Evolutionary conservation across 108 stramenopile genomes (phyloP), one percentile per base, ranked within the genome.

Genomic region (Nitzschia sp.): DNA sequence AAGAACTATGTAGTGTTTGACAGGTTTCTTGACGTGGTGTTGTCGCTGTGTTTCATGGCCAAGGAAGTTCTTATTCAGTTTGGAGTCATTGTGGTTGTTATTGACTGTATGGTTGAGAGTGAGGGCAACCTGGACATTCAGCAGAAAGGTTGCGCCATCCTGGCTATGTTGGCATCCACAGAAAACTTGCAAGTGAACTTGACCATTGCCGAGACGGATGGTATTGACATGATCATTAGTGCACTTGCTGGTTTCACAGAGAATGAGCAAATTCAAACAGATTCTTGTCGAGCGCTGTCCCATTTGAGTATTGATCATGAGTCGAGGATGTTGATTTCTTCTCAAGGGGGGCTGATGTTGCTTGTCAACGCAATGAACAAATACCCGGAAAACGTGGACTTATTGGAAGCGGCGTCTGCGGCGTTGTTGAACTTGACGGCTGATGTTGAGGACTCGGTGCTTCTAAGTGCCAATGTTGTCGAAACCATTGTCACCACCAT

Each of bases 171-270:
- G 29, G 67, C 79, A 1, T 75, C 73, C 10, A 67, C 79, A 14
- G 79, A 75, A 57, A 75, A 80, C 52, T 44, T 80, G 57, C 73
- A 80, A 71, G 73, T 75, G 0, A 80, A 74, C 50, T 39, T 80
- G 12, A 76, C 73, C 56, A 75, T 80, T 29, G 70, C 69, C 19
- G 73, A 80, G 51, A 80, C 79, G 3, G 73, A 80, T 62, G 79
- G 79, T 12, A 73, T 80, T 20, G 73, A 80, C 24, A 71, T 75
- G 79, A 61, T 80, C 22, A 59, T 80, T 11, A 70, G 65, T 43
- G 73, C 79, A 2, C 52, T 80, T 20, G 73, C 79, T 17, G 41
- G 53, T 26, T 80, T 75, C 59, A 29, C 58, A 0, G 50, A 57
- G 2, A 75, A 71, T 43, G 15, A 25, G 19, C 24, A 41, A 8